Percentiles rank a stretch among this genome's conserved stretches.
Conservation (phyloP, 768 basidiomycete species). For the Mycena galopus region DNA sequence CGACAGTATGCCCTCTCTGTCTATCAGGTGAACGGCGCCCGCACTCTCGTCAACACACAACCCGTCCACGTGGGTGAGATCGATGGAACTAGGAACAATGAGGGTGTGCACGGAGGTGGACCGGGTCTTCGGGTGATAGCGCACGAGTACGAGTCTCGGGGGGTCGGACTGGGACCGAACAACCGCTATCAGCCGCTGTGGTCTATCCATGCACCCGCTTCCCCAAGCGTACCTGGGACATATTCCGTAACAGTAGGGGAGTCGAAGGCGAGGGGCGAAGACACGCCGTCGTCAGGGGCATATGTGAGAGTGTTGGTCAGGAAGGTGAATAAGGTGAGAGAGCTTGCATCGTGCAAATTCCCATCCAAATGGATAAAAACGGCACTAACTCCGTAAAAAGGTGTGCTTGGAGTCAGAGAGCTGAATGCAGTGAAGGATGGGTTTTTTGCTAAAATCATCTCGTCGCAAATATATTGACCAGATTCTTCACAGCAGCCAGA, state of each 20-base stretch:
- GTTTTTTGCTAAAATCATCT: too few species aligned
- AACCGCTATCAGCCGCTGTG: constrained; percentile 25
- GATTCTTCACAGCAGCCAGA: constrained; percentile 19
- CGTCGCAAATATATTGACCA: background rate
- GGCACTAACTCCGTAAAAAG: background rate
- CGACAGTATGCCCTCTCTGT: background rate
- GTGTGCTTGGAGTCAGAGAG: background rate
- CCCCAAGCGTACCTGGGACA: background rate
- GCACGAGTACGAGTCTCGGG: constrained; percentile 17
- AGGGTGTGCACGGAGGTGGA: constrained; percentile 20
- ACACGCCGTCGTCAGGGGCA: constrained; percentile 14
- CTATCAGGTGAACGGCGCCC: constrained; percentile 23
- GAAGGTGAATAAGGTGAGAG: constrained; percentile 14
- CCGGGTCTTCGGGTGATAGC: constrained; percentile 25
- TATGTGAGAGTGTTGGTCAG: constrained; percentile 13
- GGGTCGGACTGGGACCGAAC: background rate
- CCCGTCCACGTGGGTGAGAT: background rate
- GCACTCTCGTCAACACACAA: constrained; percentile 27
- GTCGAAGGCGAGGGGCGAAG: constrained; percentile 26
- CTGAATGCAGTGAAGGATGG: background rate
- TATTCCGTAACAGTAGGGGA: background rate
- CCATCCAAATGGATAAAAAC: background rate
- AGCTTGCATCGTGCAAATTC: background rate
- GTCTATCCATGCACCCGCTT: constrained; percentile 20
- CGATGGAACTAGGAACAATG: constrained; percentile 3